These are phyloP conservation scores for Trichoderma citrinoviride DNA, from an alignment of 2,329 filamentous ascomycete species.

Conservation along the genomic window DNA sequence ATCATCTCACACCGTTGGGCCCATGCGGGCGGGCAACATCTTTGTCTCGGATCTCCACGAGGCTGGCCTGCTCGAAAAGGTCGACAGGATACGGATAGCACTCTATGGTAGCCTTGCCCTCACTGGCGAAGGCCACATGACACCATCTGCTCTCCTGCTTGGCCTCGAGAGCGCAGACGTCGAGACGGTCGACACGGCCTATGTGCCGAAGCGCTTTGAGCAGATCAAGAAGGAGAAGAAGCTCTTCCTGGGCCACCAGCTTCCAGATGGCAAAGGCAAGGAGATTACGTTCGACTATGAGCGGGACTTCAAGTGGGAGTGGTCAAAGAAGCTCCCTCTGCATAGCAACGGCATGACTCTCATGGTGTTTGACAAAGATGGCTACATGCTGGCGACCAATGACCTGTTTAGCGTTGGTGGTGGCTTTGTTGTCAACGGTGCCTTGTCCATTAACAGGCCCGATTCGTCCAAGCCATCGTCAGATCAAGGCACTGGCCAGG, in stretches of 20 bases:
- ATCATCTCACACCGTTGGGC: constrained; percentile 12
- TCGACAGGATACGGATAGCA: constrained; percentile 6
- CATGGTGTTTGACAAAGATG: constrained; percentile 18
- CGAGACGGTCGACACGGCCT: constrained; percentile 12
- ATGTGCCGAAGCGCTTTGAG: constrained; percentile 15
- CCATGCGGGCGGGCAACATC: constrained; percentile 14
- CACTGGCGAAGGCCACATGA: constrained; percentile 18
- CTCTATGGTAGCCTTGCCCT: constrained; percentile 17
- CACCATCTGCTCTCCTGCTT: constrained; percentile 14
- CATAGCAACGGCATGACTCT: constrained; percentile 17
- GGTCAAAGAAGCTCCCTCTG: constrained; percentile 9
- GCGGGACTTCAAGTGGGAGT: constrained; percentile 17
- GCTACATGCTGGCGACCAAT: constrained; percentile 18
- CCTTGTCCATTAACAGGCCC: constrained; percentile 5
- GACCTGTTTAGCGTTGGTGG: constrained; percentile 16
- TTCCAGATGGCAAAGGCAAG: constrained; percentile 5
- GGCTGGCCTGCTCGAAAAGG: constrained; percentile 8
- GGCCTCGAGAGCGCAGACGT: constrained; percentile 13
- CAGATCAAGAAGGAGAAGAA: constrained; percentile 17
- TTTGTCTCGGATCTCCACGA: constrained; percentile 8
- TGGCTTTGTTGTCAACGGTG: constrained; percentile 15
- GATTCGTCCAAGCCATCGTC: not conserved
- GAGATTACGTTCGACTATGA: constrained; percentile 14
- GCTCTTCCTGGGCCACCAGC: constrained; percentile 9
- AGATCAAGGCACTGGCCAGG: not conserved